phyloP scores from a whole-genome alignment of 164 flowering plant species.

The Aristolochia fimbriata region DNA sequence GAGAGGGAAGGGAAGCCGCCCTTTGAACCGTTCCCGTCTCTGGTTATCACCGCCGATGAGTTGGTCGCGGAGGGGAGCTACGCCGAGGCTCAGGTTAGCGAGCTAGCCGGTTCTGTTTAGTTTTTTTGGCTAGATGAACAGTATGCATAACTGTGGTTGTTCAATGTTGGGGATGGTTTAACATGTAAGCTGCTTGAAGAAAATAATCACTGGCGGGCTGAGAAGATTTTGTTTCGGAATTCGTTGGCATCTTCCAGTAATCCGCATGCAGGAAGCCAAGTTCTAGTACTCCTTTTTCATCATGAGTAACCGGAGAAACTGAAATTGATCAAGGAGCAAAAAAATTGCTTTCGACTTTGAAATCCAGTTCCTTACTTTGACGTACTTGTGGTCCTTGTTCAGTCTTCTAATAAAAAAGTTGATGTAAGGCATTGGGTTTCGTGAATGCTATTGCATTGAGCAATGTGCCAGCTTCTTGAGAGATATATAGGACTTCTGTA shows the following conservation, averaged over 20 bases:
- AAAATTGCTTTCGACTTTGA: too few relatives aligned
- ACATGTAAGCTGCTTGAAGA: neutral
- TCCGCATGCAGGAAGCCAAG: too few relatives aligned
- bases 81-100: constrained; percentile 86
- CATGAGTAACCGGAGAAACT: too few relatives aligned
- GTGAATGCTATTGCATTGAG: neutral
- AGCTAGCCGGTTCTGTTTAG: neutral
- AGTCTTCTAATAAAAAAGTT: neutral
- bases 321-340: too few relatives aligned
- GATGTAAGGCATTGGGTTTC: neutral
- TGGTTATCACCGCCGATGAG: too few relatives aligned
- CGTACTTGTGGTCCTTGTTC: neutral
- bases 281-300: too few relatives aligned
- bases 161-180: neutral
- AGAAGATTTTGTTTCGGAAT: too few relatives aligned
- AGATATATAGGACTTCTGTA: too few relatives aligned
- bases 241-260: too few relatives aligned
- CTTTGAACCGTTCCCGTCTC: constrained; percentile 70
- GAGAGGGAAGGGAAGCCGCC: constrained; percentile 47
- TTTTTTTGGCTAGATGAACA: neutral
- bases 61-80: too few relatives aligned
- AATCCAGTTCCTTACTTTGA: too few relatives aligned
- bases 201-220: neutral
- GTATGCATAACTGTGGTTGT: neutral
- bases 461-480: neutral